Percentiles rank a stretch among this genome's conserved stretches.
Conservation (phyloP, 345 rosid genomes). For the Cardamine occulta region DNA sequence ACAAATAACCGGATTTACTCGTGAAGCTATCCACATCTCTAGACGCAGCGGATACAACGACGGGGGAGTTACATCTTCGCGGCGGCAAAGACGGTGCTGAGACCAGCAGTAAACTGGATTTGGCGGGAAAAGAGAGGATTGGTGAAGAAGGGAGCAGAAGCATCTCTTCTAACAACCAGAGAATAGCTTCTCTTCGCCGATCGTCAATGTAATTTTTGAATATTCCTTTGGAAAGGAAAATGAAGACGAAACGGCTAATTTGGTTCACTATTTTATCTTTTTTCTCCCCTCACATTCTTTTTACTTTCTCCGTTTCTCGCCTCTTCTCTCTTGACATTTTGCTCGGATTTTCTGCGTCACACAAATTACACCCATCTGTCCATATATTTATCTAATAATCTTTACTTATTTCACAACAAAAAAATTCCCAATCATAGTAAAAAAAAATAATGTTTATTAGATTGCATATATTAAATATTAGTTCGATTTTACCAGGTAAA, state of each 20-base stretch:
- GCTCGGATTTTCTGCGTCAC: slow-evolving; percentile 36
- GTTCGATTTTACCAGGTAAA: too few relatives aligned
- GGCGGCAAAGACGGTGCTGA: slow-evolving; percentile 28
- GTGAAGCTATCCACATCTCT: slow-evolving; percentile 73
- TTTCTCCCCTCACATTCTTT: slow-evolving; percentile 38
- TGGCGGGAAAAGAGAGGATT: slow-evolving; percentile 53
- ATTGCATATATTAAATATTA: not conserved
- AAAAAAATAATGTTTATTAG: too few relatives aligned
- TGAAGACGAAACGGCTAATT: not conserved
- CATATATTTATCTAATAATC: not conserved
- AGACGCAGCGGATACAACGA: slow-evolving; percentile 31
- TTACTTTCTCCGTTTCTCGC: not conserved
- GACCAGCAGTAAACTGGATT: slow-evolving; percentile 7
- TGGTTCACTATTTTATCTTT: slow-evolving; percentile 6
- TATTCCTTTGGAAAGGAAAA: not conserved
- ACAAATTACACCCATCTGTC: slow-evolving; percentile 35
- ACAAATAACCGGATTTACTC: slow-evolving; percentile 81
- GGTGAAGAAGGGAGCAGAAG: slow-evolving; percentile 43
- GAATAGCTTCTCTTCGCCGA: not conserved
- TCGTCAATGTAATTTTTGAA: slow-evolving; percentile 2
- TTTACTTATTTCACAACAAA: not conserved
- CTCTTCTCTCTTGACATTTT: not conserved
- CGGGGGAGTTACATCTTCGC: slow-evolving; percentile 35
- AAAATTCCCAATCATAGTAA: not conserved
- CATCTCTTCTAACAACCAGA: slow-evolving; percentile 25